Base-by-base conservation (phyloP, 2,329 filamentous ascomycete genomes). In the Pyrenophora tritici-repentis region DNA sequence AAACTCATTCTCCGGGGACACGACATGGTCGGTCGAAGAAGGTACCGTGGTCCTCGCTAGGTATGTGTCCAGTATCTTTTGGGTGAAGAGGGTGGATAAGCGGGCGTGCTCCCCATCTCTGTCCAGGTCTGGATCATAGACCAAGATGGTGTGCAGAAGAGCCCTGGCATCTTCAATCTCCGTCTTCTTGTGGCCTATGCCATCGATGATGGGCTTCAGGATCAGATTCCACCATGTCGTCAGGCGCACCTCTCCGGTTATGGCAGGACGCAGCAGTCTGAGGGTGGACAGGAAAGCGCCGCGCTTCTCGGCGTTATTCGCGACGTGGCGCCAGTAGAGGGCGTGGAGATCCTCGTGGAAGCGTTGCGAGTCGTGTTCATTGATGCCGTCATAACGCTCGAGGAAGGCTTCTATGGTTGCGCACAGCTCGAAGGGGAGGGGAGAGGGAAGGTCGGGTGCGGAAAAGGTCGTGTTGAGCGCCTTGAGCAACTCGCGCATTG, bases 141-240 rank as follows among this genome's bases (percentile, higher is more conserved):
- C 78, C 41, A 92, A 73, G 40, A 90, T 79, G 36, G 83, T 83
- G 58, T 88, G 78, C 6, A 90, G 74, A 47, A 85, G 83, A n/a
- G 83, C 81, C 44, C 85, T 79, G 1, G 84, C 83, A 69, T 90
- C 87, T 29, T 81, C 78, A 34, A 88, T 80, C 47, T 88, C 77
- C 5, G 78, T 80, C 63, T 85, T 86, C 64, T 88, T 86, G 45
- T 83, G 79, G 12, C 80, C 81, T 8, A 86, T 73, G 41, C 81
- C 76, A 53, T 84, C 75, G 54, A 85, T 68, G 12, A 83, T 79
- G 0, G 85, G 83, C 38, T 79, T 78, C 16, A 86, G 72, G 12
- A 87, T 76, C 56, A 82, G 75, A 38, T 88, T 83, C 81, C 89
- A 91, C 90, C 90, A 94, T 52, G 86, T 81, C 47, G 86, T 74